phyloP scores from a whole-genome alignment of 2,329 filamentous ascomycete species.

The Teratosphaeria viscida region DNA sequence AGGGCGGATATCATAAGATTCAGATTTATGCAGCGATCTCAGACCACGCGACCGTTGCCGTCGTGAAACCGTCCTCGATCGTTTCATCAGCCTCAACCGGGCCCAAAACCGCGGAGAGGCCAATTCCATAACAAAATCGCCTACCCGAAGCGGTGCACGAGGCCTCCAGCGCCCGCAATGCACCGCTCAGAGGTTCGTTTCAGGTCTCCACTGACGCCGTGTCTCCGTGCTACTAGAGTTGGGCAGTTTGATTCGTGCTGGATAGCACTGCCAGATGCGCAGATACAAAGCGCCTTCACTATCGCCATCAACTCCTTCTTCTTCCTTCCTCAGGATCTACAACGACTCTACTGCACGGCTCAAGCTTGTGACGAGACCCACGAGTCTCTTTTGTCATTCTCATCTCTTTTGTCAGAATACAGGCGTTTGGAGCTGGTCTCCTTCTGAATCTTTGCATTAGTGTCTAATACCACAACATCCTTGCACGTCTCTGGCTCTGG shows the following conservation, averaged over 20 bases:
- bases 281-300: conserved; percentile 14
- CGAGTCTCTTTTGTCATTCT: conserved; percentile 29
- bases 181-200: conserved; percentile 19
- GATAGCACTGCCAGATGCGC: conserved; percentile 6
- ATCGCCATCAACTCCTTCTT: conserved; percentile 7
- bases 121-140: background rate
- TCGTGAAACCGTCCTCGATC: conserved; percentile 5
- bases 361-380: conserved; percentile 26
- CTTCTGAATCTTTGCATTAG: conserved; percentile 13
- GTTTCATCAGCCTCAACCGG: background rate
- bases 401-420: conserved; percentile 28
- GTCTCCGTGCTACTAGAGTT: conserved; percentile 1
- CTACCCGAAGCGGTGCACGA: background rate
- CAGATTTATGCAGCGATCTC: conserved; percentile 6
- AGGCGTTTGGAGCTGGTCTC: conserved; percentile 36
- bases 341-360: conserved; percentile 14
- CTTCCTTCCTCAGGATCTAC: conserved; percentile 12
- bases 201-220: conserved; percentile 14
- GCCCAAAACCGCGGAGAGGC: background rate
- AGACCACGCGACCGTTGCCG: conserved; percentile 1
- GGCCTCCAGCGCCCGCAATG: conserved; percentile 2
- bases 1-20: conserved; percentile 4
- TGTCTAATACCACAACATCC: conserved; percentile 16
- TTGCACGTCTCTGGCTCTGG: conserved; percentile 21
- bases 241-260: background rate